Conservation (phyloP, 768 basidiomycete species). For the Tylopilus plumbeoviolaceoides region DNA sequence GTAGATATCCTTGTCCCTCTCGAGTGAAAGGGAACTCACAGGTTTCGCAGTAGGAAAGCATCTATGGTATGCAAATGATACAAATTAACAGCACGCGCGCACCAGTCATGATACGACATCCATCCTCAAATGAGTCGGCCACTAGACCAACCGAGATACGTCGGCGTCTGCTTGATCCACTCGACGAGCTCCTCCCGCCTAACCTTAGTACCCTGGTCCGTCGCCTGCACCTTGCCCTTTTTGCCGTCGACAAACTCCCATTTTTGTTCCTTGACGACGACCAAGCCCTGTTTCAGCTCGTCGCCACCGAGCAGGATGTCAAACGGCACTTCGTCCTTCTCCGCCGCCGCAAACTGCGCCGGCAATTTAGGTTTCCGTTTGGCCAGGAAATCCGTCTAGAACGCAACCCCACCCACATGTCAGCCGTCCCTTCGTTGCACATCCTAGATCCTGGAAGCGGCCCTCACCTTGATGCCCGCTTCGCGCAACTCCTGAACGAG, state of each 20-base stretch:
- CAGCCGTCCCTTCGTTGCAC: too few relatives aligned
- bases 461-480: slow-evolving; percentile 78
- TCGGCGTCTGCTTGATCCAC: slow-evolving; percentile 51
- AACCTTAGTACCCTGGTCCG: slow-evolving; percentile 64
- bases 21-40: not conserved
- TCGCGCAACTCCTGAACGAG: slow-evolving; percentile 79
- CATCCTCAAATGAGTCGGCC: slow-evolving; percentile 23
- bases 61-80: too few relatives aligned
- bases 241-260: slow-evolving; percentile 74
- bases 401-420: not conserved
- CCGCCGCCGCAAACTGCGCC: slow-evolving; percentile 85
- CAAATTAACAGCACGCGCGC: not conserved
- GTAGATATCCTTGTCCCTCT: not conserved
- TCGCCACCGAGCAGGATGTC: slow-evolving; percentile 87
- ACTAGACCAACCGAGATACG: slow-evolving; percentile 30
- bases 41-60: not conserved
- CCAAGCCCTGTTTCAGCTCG: slow-evolving; percentile 79
- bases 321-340: slow-evolving; percentile 90
- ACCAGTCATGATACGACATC: not conserved
- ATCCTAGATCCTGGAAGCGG: too few relatives aligned
- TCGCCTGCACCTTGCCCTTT: slow-evolving; percentile 57
- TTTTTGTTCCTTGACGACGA: slow-evolving; percentile 87
- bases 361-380: slow-evolving; percentile 89
- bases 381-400: slow-evolving; percentile 85
- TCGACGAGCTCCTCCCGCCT: slow-evolving; percentile 54